Percentiles rank a stretch among this genome's conserved stretches.
Conservation (phyloP, 495 filamentous ascomycete species). For the Penicillium riverlandense region DNA sequence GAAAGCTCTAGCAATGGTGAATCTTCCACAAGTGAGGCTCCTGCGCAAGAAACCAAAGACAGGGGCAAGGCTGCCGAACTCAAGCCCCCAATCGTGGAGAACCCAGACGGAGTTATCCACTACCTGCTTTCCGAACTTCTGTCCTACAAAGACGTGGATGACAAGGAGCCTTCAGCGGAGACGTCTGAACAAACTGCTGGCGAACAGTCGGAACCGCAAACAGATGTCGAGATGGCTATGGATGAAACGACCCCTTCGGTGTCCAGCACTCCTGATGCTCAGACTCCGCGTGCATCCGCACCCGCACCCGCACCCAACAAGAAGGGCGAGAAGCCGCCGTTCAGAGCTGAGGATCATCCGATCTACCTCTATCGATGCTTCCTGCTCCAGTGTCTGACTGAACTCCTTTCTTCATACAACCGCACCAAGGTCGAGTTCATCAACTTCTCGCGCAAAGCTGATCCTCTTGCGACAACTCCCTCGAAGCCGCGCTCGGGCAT, state of each 20-base stretch:
- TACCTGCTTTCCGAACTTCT: conserved; percentile 92
- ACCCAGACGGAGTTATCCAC: conserved; percentile 92
- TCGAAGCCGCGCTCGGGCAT: conserved; percentile 91
- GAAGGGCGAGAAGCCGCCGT: conserved; percentile 66
- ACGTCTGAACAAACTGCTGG: conserved; percentile 38
- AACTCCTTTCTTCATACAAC: conserved; percentile 89
- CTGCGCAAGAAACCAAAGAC: conserved; percentile 42
- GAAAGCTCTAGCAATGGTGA: conserved; percentile 28
- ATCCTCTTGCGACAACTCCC: conserved; percentile 74
- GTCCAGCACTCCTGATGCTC: conserved; percentile 23
- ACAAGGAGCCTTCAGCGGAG: conserved; percentile 54
- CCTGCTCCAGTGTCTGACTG: conserved; percentile 84
- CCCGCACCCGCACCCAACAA: conserved; percentile 17
- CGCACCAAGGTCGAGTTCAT: conserved; percentile 97
- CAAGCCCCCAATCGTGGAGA: conserved; percentile 82
- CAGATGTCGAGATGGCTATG: conserved; percentile 44
- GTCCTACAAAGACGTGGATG: conserved; percentile 85
- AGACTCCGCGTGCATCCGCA: conserved; percentile 10
- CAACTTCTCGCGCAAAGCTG: conserved; percentile 88
- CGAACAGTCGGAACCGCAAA: conserved; percentile 32
- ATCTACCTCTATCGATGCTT: conserved; percentile 97
- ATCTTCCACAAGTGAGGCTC: conserved; percentile 18
- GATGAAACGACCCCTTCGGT: conserved; percentile 34
- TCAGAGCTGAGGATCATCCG: conserved; percentile 89
- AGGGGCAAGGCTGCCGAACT: conserved; percentile 57